Evolutionary conservation across 108 stramenopile species (phyloP).

Genomic region (Skeletonema menzelii): DNA sequence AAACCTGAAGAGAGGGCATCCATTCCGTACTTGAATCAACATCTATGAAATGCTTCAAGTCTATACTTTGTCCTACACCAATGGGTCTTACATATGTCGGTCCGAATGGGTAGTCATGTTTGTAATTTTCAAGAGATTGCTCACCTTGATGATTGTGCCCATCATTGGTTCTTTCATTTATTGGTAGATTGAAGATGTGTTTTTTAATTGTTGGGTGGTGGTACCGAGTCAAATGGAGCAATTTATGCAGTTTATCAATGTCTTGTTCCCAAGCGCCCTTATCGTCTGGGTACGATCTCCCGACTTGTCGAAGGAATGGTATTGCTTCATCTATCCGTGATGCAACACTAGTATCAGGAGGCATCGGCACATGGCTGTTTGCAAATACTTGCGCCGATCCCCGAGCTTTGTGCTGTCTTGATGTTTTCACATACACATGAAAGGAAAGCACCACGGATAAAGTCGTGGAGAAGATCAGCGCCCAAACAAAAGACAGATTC

Average conservation of each 20-base stretch:
- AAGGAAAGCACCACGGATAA: neutral
- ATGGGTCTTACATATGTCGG: constrained; percentile 42
- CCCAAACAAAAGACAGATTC: neutral
- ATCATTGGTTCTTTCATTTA: neutral
- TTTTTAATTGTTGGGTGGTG: constrained; percentile 24
- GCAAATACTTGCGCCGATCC: neutral
- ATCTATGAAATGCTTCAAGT: constrained; percentile 17
- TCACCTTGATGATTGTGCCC: neutral
- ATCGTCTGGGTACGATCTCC: neutral
- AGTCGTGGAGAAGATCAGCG: neutral
- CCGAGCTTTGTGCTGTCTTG: neutral
- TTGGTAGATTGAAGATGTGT: constrained; percentile 25
- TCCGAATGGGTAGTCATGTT: constrained; percentile 45
- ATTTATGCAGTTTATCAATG: constrained; percentile 14
- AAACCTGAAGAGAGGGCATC: constrained; percentile 36
- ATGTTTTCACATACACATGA: neutral
- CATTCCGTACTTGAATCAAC: neutral
- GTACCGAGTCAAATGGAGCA: constrained; percentile 32
- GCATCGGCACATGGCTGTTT: neutral
- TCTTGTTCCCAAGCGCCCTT: constrained; percentile 20
- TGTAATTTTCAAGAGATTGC: constrained; percentile 7
- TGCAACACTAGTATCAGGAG: neutral
- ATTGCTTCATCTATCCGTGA: neutral
- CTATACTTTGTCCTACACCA: constrained; percentile 21
- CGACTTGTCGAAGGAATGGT: neutral